These are phyloP conservation scores for Botrytis porri DNA, from an alignment of 2,329 filamentous ascomycete species.

Conservation along the genomic window DNA sequence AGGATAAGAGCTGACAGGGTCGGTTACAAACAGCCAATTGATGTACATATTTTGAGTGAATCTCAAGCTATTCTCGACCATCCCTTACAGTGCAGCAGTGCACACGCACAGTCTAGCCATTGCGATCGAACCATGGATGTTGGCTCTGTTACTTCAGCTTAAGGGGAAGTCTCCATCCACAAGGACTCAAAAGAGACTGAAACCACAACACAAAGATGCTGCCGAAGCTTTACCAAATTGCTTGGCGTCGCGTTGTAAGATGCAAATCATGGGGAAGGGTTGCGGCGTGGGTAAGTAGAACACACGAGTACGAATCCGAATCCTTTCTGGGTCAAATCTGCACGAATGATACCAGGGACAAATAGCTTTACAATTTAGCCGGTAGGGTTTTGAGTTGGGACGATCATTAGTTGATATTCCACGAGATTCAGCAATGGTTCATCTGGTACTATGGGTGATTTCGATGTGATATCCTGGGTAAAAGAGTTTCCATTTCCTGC, in stretches of 20 bases:
- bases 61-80: neutral
- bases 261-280: neutral
- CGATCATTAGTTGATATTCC: neutral
- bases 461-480: neutral
- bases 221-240: neutral
- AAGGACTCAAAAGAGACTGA: neutral
- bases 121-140: neutral
- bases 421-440: neutral
- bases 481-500: neutral
- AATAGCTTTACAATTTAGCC: neutral
- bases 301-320: neutral
- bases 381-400: neutral
- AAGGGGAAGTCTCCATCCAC: neutral
- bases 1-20: neutral
- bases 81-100: neutral
- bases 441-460: neutral
- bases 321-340: neutral
- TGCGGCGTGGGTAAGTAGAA: neutral
- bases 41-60: neutral
- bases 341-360: neutral
- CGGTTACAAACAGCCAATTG: neutral
- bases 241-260: neutral
- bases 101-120: neutral
- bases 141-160: neutral
- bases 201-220: constrained; percentile 5